Conservation (phyloP, 306 rosid species). For the Potentilla sterilis region DNA sequence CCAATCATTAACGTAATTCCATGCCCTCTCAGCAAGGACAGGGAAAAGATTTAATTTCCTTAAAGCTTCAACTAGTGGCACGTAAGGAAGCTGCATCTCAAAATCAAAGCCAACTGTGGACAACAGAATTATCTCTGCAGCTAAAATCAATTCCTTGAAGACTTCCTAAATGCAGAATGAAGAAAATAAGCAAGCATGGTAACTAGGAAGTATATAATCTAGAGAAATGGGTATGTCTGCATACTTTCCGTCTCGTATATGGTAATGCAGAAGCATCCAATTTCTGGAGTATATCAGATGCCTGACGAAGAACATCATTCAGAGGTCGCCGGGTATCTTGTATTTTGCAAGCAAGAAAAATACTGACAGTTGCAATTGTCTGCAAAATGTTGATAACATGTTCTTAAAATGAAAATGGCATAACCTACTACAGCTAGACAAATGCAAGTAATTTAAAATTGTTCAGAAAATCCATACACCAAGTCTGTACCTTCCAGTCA, state of each 20-base stretch:
- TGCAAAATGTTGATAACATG: constrained; percentile 24
- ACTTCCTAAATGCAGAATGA: constrained; percentile 35
- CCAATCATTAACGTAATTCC: constrained; percentile 59
- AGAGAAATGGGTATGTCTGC: constrained; percentile 6
- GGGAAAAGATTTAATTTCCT: constrained; percentile 34
- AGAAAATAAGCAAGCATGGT: constrained; percentile 5
- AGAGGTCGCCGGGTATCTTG: constrained; percentile 43
- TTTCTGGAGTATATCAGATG: constrained; percentile 36
- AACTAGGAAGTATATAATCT: not conserved
- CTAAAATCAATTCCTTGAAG: constrained; percentile 36
- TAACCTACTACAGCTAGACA: not conserved
- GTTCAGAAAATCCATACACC: not conserved
- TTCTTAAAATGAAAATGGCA: not conserved
- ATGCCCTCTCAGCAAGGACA: constrained; percentile 45
- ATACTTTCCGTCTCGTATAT: constrained; percentile 40
- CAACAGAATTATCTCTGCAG: constrained; percentile 42
- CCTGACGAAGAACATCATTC: constrained; percentile 38
- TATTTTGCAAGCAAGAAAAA: constrained; percentile 49
- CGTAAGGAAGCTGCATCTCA: constrained; percentile 45
- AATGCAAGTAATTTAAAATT: not conserved
- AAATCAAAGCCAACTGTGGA: constrained; percentile 48
- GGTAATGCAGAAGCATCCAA: constrained; percentile 41
- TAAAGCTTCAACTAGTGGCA: constrained; percentile 39
- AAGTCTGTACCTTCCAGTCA: constrained; percentile 49
- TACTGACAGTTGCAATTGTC: constrained; percentile 44